Evolutionary conservation across 805 yeast species (phyloP).

Genomic region (Saccharomycopsis sp.): DNA sequence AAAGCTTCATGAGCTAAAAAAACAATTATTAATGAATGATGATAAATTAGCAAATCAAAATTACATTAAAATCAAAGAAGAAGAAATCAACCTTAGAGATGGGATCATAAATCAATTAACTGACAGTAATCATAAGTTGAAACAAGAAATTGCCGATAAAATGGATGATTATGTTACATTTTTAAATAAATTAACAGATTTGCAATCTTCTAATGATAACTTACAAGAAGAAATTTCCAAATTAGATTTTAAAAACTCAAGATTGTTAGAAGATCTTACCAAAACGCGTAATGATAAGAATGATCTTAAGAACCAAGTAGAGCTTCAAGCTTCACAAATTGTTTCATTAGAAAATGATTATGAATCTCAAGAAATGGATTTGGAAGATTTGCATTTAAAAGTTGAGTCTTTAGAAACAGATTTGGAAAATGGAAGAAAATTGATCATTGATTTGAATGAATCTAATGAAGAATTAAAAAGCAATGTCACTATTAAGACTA

Average conservation of each 20-base stretch:
- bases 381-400: not conserved
- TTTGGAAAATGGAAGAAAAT: not conserved
- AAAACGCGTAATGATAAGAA: slow-evolving; percentile 4
- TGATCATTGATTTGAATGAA: not conserved
- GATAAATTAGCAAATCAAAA: slow-evolving; percentile 9
- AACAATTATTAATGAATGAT: slow-evolving; percentile 10
- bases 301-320: not conserved
- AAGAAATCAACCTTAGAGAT: slow-evolving; percentile 4
- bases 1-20: slow-evolving; percentile 10
- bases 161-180: slow-evolving; percentile 8
- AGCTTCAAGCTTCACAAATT: not conserved
- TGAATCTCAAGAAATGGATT: not conserved
- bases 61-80: slow-evolving; percentile 3
- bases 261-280: slow-evolving; percentile 1
- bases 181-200: slow-evolving; percentile 8
- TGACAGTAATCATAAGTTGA: slow-evolving; percentile 7
- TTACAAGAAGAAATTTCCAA: slow-evolving; percentile 12
- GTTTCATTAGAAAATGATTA: not conserved
- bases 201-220: slow-evolving; percentile 10
- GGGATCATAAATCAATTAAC: slow-evolving; percentile 3
- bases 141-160: slow-evolving; percentile 11
- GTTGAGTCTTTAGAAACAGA: not conserved
- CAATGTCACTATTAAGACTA: not conserved
- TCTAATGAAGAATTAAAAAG: not conserved
- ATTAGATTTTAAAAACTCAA: slow-evolving; percentile 5